These are phyloP conservation scores for Gaultheria prostrata DNA, from an alignment of 148 eudicot genomes.

Conservation along the genomic window DNA sequence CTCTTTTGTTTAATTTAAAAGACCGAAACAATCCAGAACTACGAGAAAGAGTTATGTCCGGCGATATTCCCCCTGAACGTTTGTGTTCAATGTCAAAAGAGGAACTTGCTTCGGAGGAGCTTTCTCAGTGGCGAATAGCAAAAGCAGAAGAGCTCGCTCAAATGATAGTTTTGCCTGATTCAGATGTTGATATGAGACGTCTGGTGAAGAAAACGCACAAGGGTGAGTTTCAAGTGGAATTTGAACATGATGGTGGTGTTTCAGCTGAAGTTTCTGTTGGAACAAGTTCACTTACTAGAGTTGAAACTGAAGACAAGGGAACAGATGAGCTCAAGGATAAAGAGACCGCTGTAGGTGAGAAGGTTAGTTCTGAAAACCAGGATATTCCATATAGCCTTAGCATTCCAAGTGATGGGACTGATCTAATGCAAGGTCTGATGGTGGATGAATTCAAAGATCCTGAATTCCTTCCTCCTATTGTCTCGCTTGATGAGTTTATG, in stretches of 20 bases:
- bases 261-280: constrained; percentile 53
- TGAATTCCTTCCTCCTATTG: constrained; percentile 78
- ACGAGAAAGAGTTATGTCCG: constrained; percentile 83
- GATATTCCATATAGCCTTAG: constrained; percentile 53
- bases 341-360: constrained; percentile 27
- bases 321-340: constrained; percentile 24
- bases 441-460: constrained; percentile 79
- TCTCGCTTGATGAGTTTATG: constrained; percentile 92
- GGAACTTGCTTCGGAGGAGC: constrained; percentile 97
- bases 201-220: constrained; percentile 97
- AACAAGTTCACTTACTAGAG: constrained; percentile 27
- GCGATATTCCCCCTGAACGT: constrained; percentile 74
- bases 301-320: constrained; percentile 30
- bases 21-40: constrained; percentile 88
- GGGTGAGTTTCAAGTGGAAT: constrained; percentile 89
- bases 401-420: constrained; percentile 76
- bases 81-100: constrained; percentile 96
- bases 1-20: constrained; percentile 85
- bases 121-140: constrained; percentile 93
- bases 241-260: constrained; percentile 58
- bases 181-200: constrained; percentile 69
- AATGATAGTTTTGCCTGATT: constrained; percentile 82
- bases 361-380: constrained; percentile 29
- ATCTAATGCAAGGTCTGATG: constrained; percentile 86
- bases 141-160: constrained; percentile 84